phyloP scores from a whole-genome alignment of 83 land plant species.

The Larix sibirica region DNA sequence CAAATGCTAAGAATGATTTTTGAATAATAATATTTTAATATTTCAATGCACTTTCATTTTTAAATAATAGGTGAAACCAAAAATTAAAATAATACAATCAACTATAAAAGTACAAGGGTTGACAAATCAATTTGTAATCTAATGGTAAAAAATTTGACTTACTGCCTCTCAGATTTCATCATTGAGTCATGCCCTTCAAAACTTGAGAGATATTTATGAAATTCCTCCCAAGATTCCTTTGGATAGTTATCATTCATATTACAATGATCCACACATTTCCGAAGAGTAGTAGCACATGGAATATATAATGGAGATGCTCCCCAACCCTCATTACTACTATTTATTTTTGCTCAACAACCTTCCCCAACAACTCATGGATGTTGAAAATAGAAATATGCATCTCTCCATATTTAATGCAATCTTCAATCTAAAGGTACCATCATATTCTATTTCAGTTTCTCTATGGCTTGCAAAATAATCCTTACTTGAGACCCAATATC shows the following conservation, averaged over 20 bases:
- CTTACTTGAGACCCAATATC: slow-evolving; percentile 21
- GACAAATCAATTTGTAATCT: background rate
- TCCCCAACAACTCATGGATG: slow-evolving; percentile 34
- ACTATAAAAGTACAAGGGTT: background rate
- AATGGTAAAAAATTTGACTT: background rate
- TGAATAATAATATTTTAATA: background rate
- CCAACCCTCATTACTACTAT: slow-evolving; percentile 37
- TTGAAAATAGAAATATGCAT: slow-evolving; percentile 34
- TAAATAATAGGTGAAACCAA: background rate
- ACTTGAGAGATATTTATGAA: slow-evolving; percentile 39
- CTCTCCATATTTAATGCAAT: slow-evolving; percentile 60
- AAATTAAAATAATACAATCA: background rate
- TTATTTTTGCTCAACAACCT: slow-evolving; percentile 41
- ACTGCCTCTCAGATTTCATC: slow-evolving; percentile 52
- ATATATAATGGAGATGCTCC: slow-evolving; percentile 38
- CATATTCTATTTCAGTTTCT: slow-evolving; percentile 53
- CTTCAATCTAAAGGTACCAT: slow-evolving; percentile 56
- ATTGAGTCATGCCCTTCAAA: slow-evolving; percentile 40
- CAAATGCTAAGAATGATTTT: too few species aligned
- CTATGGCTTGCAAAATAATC: slow-evolving; percentile 46
- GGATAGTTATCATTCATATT: slow-evolving; percentile 46
- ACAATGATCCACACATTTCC: slow-evolving; percentile 60
- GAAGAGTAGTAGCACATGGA: slow-evolving; percentile 34
- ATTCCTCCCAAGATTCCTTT: slow-evolving; percentile 34
- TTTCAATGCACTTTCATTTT: background rate